These are phyloP conservation scores for Fraxinus xanthoxyloides DNA, from an alignment of 305 asterid genomes.

Conservation along the genomic window DNA sequence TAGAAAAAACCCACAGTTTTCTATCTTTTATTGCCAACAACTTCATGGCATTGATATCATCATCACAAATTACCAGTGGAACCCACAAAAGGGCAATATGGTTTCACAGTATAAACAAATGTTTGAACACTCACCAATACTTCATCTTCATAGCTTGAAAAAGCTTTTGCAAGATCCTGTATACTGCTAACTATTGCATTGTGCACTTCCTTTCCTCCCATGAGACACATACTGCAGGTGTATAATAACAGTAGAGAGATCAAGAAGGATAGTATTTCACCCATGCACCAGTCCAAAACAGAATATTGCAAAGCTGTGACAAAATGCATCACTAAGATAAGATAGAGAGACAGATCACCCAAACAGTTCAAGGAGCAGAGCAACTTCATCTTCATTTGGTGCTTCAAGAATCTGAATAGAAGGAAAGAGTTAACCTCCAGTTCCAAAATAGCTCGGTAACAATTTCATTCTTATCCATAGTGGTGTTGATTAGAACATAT, in stretches of 20 bases:
- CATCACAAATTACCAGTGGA: not conserved
- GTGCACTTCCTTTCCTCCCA: conserved; percentile 93
- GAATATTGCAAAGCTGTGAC: conserved; percentile 19
- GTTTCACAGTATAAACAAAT: conserved; percentile 11
- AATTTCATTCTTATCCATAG: not conserved
- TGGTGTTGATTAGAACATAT: not conserved
- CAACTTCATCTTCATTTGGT: conserved; percentile 88
- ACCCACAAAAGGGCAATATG: not conserved
- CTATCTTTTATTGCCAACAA: not conserved
- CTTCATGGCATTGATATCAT: not conserved
- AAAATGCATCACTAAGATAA: conserved; percentile 6
- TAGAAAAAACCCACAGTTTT: not conserved
- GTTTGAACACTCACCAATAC: conserved; percentile 64
- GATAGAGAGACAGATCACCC: conserved; percentile 48
- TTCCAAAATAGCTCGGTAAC: not conserved
- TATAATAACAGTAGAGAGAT: conserved; percentile 11
- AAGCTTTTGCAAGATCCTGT: conserved; percentile 93
- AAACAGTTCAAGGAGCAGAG: conserved; percentile 81
- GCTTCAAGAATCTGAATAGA: conserved; percentile 82
- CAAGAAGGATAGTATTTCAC: not conserved
- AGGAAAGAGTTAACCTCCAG: conserved; percentile 29
- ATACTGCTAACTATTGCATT: conserved; percentile 91
- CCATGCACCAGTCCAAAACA: conserved; percentile 6
- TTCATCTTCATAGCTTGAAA: conserved; percentile 87
- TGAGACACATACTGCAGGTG: conserved; percentile 75